Percentiles rank a stretch among this genome's conserved stretches.
These are phyloP conservation scores for Inga oerstediana DNA, from an alignment of 306 rosid genomes.

Conservation along the genomic window DNA sequence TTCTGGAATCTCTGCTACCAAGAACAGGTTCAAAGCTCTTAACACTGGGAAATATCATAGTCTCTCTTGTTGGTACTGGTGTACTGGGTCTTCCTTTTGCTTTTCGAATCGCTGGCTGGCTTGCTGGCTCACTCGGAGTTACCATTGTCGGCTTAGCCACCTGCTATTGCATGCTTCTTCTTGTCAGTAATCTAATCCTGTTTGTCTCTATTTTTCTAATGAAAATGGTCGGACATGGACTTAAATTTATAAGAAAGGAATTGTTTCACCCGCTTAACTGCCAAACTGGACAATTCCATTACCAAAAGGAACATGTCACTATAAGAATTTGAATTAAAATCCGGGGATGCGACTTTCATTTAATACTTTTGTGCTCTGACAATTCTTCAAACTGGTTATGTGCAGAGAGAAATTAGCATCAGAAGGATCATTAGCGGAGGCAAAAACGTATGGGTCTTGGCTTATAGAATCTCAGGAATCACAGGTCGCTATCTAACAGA, in stretches of 20 bases:
- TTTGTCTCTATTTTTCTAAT: neutral
- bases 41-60: slow-evolving; percentile 56
- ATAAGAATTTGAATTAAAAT: neutral
- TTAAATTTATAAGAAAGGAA: neutral
- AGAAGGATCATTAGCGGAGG: slow-evolving; percentile 48
- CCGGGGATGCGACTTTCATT: neutral
- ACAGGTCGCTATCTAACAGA: slow-evolving; percentile 72
- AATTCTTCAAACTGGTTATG: slow-evolving; percentile 42
- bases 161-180: slow-evolving; percentile 85
- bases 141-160: slow-evolving; percentile 57
- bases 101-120: slow-evolving; percentile 62
- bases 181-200: slow-evolving; percentile 49
- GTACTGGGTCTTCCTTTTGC: slow-evolving; percentile 61
- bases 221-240: neutral
- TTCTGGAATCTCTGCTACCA: slow-evolving; percentile 35
- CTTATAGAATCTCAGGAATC: slow-evolving; percentile 60
- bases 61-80: slow-evolving; percentile 64
- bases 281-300: no score
- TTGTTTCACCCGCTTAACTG: no score
- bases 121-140: slow-evolving; percentile 72
- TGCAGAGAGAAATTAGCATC: slow-evolving; percentile 72
- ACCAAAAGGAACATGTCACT: neutral
- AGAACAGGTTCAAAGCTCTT: slow-evolving; percentile 41
- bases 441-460: slow-evolving; percentile 68
- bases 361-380: slow-evolving; percentile 4